phyloP scores from a whole-genome alignment of 768 basidiomycete species.

The Pisolithus tinctorius region DNA sequence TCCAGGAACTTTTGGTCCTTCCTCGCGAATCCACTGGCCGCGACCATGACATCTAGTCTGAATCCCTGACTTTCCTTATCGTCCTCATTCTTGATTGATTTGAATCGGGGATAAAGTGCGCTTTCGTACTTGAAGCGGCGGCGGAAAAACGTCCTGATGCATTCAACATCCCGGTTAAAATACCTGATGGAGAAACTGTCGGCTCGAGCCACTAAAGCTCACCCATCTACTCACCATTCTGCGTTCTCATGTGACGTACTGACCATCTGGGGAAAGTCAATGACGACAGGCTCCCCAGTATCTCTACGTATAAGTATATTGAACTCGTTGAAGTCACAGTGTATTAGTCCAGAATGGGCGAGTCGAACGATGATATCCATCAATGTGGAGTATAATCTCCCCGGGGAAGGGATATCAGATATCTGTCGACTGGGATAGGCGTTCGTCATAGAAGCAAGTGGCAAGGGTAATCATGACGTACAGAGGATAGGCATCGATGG shows the following conservation, averaged over 20 bases:
- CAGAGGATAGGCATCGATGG: slow-evolving; percentile 93
- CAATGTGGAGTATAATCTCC: slow-evolving; percentile 80
- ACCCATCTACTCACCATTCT: slow-evolving; percentile 63
- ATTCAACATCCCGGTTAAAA: slow-evolving; percentile 97
- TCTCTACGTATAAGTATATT: slow-evolving; percentile 90
- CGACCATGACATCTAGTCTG: slow-evolving; percentile 82
- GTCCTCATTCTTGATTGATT: slow-evolving; percentile 27
- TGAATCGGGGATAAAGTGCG: slow-evolving; percentile 80
- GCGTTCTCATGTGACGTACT: slow-evolving; percentile 95
- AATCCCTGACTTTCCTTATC: slow-evolving; percentile 46
- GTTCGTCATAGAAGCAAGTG: slow-evolving; percentile 1
- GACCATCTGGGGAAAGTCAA: slow-evolving; percentile 99
- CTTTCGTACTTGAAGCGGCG: slow-evolving; percentile 92
- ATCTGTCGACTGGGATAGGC: slow-evolving; percentile 68
- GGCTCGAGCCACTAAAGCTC: slow-evolving; percentile 7
- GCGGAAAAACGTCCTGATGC: slow-evolving; percentile 89
- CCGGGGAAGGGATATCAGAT: slow-evolving; percentile 74
- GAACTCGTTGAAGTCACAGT: slow-evolving; percentile 99
- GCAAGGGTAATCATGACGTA: slow-evolving; percentile 32
- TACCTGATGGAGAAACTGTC: slow-evolving; percentile 53
- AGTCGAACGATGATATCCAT: slow-evolving; percentile 97
- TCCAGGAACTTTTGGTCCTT: slow-evolving; percentile 78
- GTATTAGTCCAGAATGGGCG: slow-evolving; percentile 91
- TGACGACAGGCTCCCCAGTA: slow-evolving; percentile 74
- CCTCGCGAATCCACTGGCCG: slow-evolving; percentile 88